Conservation (phyloP, 352 stramenopile species). For the Nannochloropsis limnetica region DNA sequence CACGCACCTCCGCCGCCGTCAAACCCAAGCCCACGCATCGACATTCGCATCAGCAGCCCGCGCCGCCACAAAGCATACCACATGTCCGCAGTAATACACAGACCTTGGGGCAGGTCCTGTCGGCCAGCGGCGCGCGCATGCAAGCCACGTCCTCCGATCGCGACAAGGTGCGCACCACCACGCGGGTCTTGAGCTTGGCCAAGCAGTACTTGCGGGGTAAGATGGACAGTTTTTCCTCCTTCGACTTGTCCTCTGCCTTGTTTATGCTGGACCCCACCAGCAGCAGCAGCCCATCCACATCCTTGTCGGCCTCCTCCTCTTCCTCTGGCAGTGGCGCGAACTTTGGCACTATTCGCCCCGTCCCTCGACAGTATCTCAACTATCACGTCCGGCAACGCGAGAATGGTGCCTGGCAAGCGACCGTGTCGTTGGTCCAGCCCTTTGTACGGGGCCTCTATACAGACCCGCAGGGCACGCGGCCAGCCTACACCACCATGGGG, state of each 20-base stretch:
- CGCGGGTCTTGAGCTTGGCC: not conserved
- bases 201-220: not conserved
- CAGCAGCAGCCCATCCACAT: not conserved
- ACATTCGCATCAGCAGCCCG: not conserved
- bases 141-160: conserved; percentile 3
- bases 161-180: not conserved
- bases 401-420: conserved; percentile 23
- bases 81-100: conserved; percentile 31
- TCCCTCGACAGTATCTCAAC: not conserved
- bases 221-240: not conserved
- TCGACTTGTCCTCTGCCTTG: not conserved
- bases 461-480: conserved; percentile 1
- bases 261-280: not conserved
- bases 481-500: conserved; percentile 11
- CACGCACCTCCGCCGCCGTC: not conserved
- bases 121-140: not conserved
- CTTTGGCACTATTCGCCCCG: not conserved
- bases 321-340: not conserved
- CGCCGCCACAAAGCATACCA: not conserved
- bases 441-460: conserved; percentile 1
- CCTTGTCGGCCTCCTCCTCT: not conserved
- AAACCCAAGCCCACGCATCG: not conserved
- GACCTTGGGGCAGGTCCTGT: conserved; percentile 17
- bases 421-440: not conserved
- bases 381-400: conserved; percentile 25